These are phyloP conservation scores for Lactarius tabidus DNA, from an alignment of 768 basidiomycete species.

Conservation along the genomic window DNA sequence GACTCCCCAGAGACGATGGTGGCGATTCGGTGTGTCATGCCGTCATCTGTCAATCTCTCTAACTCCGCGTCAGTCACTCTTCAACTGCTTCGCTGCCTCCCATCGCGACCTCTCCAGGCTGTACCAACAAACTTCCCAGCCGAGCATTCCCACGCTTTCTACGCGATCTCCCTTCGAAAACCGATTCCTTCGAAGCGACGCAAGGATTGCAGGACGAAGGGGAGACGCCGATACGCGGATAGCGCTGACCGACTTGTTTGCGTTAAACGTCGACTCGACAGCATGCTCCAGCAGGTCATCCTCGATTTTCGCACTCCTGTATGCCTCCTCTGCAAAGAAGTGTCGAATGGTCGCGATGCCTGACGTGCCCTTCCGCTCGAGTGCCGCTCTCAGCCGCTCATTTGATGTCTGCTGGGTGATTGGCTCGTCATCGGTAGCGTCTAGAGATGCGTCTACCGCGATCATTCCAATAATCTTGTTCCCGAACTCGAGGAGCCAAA, in stretches of 20 bases:
- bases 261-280: conserved; percentile 51
- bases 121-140: conserved; percentile 51
- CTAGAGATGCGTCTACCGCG: conserved; percentile 59
- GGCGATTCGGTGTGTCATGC: conserved; percentile 32
- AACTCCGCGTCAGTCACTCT: neutral
- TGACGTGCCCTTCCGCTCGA: conserved; percentile 37
- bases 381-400: conserved; percentile 22
- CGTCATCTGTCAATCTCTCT: neutral
- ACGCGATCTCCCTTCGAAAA: conserved; percentile 46
- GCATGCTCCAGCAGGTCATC: conserved; percentile 63
- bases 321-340: conserved; percentile 66
- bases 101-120: conserved; percentile 45
- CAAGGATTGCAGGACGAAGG: conserved; percentile 48
- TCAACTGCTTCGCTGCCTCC: conserved; percentile 29
- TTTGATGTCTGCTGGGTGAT: conserved; percentile 25
- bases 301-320: conserved; percentile 53
- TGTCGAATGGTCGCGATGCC: conserved; percentile 65
- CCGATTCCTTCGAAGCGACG: conserved; percentile 43
- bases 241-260: conserved; percentile 38
- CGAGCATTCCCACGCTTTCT: conserved; percentile 48
- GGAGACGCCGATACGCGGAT: conserved; percentile 48
- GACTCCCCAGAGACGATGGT: conserved; percentile 31
- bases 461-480: conserved; percentile 60
- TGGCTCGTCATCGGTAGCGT: conserved; percentile 35
- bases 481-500: conserved; percentile 65